Conservation (phyloP, 2,329 filamentous ascomycete genomes). For the Fusarium sp. region DNA sequence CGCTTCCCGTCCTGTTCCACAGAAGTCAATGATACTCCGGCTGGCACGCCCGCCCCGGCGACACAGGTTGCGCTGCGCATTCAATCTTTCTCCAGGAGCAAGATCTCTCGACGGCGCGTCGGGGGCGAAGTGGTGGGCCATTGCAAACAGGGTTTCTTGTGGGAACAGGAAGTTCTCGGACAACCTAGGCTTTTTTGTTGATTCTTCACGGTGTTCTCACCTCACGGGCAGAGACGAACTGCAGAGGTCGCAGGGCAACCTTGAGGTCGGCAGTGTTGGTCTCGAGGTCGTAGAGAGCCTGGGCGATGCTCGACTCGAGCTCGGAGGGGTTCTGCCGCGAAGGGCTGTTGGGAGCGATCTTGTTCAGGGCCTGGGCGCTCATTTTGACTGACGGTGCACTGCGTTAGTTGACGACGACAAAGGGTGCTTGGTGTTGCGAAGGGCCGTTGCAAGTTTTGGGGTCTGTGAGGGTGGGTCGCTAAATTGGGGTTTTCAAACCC, state of each 20-base stretch:
- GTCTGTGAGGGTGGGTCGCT: conserved; percentile 47
- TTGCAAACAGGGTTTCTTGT: conserved; percentile 48
- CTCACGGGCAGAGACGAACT: conserved; percentile 99
- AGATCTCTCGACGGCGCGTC: conserved; percentile 40
- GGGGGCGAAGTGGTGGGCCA: conserved; percentile 47
- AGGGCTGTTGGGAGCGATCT: conserved; percentile 97
- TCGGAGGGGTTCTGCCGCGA: conserved; percentile 96
- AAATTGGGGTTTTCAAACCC: conserved; percentile 59
- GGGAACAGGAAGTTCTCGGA: conserved; percentile 57
- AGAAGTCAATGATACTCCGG: conserved; percentile 57
- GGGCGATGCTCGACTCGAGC: conserved; percentile 96
- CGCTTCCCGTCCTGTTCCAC: conserved; percentile 81
- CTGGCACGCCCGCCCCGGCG: conserved; percentile 45
- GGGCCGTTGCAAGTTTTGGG: conserved; percentile 47
- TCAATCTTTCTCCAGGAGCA: conserved; percentile 25
- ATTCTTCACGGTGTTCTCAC: conserved; percentile 74
- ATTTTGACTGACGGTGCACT: conserved; percentile 64
- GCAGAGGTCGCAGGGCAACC: conserved; percentile 93
- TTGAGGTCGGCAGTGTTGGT: conserved; percentile 99
- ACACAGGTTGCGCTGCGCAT: conserved; percentile 39
- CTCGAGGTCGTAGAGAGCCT: conserved; percentile 98
- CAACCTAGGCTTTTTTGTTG: conserved; percentile 23
- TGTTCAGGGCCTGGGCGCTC: conserved; percentile 84
- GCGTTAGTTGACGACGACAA: conserved; percentile 45
- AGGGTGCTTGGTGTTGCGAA: conserved; percentile 41